phyloP scores from a whole-genome alignment of 805 yeast species.

The Vanderwaltozyma verrucispora region DNA sequence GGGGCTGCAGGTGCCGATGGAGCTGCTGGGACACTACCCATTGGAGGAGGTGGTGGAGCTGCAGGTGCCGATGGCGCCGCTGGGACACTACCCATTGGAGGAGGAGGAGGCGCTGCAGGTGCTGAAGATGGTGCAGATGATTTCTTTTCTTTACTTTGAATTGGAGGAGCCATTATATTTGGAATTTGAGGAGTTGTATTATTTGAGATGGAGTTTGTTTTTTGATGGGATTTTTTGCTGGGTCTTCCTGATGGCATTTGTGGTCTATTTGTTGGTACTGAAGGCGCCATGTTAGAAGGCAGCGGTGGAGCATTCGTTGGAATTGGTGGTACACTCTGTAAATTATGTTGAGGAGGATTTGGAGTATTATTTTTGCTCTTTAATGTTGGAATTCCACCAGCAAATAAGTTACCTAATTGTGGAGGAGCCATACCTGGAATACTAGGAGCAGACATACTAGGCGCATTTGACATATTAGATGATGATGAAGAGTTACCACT shows the following conservation, averaged over 20 bases:
- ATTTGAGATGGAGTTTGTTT: constrained; percentile 7
- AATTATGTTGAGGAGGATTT: constrained; percentile 6
- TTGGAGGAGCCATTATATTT: constrained; percentile 7
- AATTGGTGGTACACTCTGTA: constrained; percentile 10
- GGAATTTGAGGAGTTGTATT: constrained; percentile 8
- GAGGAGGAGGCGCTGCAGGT: constrained; percentile 5
- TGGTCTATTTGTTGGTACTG: constrained; percentile 7
- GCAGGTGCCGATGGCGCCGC: constrained; percentile 20
- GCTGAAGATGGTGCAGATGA: constrained; percentile 12
- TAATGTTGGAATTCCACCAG: constrained; percentile 72
- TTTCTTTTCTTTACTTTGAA: constrained; percentile 4
- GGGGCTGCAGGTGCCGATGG: constrained; percentile 12
- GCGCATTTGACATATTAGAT: constrained; percentile 15
- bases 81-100: constrained; percentile 2
- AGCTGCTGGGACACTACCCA: constrained; percentile 14
- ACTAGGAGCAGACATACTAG: constrained; percentile 17
- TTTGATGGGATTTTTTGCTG: constrained; percentile 9
- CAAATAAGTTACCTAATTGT: constrained; percentile 30
- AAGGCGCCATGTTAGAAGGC: constrained; percentile 3
- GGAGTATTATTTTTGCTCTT: constrained; percentile 30
- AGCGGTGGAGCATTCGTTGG: constrained; percentile 5
- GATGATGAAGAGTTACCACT: constrained; percentile 5
- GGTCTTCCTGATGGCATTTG: constrained; percentile 9
- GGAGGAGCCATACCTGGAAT: constrained; percentile 27
- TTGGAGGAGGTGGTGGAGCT: constrained; percentile 23